Evolutionary conservation across 2,329 filamentous ascomycete species (phyloP).

Genomic region (Drechslerella coelobrocha): DNA sequence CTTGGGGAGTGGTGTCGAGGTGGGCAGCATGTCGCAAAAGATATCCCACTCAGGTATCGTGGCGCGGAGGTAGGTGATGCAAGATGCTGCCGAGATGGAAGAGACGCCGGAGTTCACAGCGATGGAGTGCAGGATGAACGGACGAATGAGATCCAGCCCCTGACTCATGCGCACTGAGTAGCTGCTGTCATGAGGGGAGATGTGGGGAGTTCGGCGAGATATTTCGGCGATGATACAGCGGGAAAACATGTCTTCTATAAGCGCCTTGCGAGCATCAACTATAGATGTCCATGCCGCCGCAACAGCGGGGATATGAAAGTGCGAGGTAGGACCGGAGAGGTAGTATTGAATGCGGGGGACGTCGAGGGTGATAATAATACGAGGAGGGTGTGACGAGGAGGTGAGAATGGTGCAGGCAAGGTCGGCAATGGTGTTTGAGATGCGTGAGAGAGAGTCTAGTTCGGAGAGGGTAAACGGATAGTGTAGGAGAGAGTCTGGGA

Average conservation of each 20-base stretch:
- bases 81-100: conserved; percentile 7
- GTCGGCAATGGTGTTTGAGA: conserved; percentile 48
- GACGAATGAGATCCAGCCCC: conserved; percentile 16
- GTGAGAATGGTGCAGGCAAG: conserved; percentile 24
- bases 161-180: conserved; percentile 13
- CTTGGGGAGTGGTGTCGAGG: conserved; percentile 7
- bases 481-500: background rate
- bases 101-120: background rate
- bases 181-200: background rate
- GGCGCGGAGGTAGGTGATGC: conserved; percentile 3
- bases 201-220: background rate
- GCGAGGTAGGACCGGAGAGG: conserved; percentile 32
- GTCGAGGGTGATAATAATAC: conserved; percentile 37
- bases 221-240: conserved; percentile 30
- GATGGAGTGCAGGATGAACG: conserved; percentile 12
- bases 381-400: background rate
- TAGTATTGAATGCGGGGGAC: conserved; percentile 48
- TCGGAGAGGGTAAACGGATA: conserved; percentile 35
- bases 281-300: conserved; percentile 22
- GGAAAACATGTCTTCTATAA: conserved; percentile 28
- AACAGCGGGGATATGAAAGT: conserved; percentile 22
- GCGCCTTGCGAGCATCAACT: conserved; percentile 19
- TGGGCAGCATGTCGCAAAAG: conserved; percentile 8
- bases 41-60: conserved; percentile 15
- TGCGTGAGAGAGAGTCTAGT: conserved; percentile 28